Evolutionary conservation across 495 filamentous ascomycete species (phyloP), one percentile per base, ranked within the genome.

Genomic region (Aspergillus cavernicola): DNA sequence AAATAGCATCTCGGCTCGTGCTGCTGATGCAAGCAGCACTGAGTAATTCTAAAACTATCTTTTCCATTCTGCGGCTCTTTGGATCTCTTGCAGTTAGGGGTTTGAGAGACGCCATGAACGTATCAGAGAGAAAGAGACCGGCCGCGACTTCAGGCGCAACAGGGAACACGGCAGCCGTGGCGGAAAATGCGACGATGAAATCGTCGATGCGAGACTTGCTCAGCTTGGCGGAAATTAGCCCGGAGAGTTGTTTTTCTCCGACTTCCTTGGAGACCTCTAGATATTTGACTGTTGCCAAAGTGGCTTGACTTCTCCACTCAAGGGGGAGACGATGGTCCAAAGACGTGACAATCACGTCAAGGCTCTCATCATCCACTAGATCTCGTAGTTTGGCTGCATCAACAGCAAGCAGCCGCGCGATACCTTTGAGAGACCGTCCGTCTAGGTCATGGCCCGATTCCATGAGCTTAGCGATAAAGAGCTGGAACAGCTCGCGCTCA

Each of bases 21-120:
- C 80, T 73, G 59, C 91, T 85, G 69, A 95, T 86, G 68, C 90
- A 95, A 15, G 92, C 95, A 10, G 88, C 89, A 68, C 88, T 93
- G 35, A 97, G 73, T 75, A 97, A 84, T 54, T 97, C 88, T 48
- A 97, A 70, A 22, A 88, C 81, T 4, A 90, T 85, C 33, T 84
- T 80, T 69, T 96, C 90, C 35, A 96, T 85, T 48, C 86, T 86
- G 56, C 78, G 77, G 61, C 83, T 87, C 69, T 87, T 90, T 66
- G 80, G 80, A 48, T 87, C 86, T 60, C 83, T 81, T 46, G 85
- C 78, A 66, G 90, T 83, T 41, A 92, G 67, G 7, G 87, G 82
- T 16, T 80, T 81, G 19, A 96, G 74, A 31, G 78, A 79, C 26
- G 75, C 66, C 43, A 93, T 75, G 61, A 97, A 97, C 2, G 86